Conservation (phyloP, 352 stramenopile species). For the Phytophthora litchii region DNA sequence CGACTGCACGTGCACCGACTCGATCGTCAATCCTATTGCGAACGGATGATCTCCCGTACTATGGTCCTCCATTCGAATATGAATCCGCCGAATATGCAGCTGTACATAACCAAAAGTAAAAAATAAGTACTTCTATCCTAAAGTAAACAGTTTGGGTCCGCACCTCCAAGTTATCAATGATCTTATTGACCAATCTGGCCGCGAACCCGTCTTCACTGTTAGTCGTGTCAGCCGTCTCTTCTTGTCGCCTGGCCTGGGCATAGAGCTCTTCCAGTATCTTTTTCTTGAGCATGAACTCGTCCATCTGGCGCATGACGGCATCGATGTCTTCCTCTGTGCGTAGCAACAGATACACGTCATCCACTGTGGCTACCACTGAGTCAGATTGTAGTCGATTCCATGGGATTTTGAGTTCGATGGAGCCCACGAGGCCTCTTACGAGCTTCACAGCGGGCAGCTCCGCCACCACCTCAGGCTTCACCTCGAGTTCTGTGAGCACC, state of each 20-base stretch:
- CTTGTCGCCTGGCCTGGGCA: slow-evolving; percentile 63
- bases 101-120: slow-evolving; percentile 24
- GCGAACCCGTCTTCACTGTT: slow-evolving; percentile 69
- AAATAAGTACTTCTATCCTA: background rate
- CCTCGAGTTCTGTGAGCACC: slow-evolving; percentile 79
- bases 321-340: slow-evolving; percentile 85
- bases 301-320: slow-evolving; percentile 70
- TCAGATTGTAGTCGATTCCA: slow-evolving; percentile 90
- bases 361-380: slow-evolving; percentile 86
- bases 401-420: slow-evolving; percentile 90
- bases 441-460: slow-evolving; percentile 67
- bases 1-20: slow-evolving; percentile 86
- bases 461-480: slow-evolving; percentile 78
- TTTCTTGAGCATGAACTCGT: slow-evolving; percentile 87
- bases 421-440: slow-evolving; percentile 80
- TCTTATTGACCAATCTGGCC: slow-evolving; percentile 84
- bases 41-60: slow-evolving; percentile 84
- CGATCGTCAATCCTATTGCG: slow-evolving; percentile 78
- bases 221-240: slow-evolving; percentile 35
- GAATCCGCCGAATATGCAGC: slow-evolving; percentile 87
- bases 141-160: background rate
- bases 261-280: slow-evolving; percentile 85
- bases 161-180: slow-evolving; percentile 90
- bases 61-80: slow-evolving; percentile 82
- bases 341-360: slow-evolving; percentile 86